Percentiles rank a stretch among this genome's conserved stretches.
Conservation (phyloP, 2,329 filamentous ascomycete species). For the Sporothrix dimorphospora region DNA sequence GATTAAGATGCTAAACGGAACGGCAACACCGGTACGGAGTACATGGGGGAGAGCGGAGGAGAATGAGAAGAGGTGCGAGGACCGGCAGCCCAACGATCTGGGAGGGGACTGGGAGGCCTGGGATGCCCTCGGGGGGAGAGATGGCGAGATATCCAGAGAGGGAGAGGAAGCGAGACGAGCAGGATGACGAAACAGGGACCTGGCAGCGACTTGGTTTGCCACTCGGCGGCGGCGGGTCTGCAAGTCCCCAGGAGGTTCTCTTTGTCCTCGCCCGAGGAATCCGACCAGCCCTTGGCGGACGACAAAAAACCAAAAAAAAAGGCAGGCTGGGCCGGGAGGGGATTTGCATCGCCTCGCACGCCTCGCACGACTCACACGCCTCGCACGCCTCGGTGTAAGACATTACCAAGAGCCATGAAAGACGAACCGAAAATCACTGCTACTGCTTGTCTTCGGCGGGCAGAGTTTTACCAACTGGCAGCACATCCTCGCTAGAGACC, state of each 20-base stretch:
- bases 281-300: neutral
- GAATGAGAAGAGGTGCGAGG: neutral
- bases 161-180: neutral
- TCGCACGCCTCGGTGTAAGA: constrained; percentile 1
- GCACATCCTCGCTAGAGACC: neutral
- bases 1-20: constrained; percentile 16
- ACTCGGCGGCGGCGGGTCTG: neutral
- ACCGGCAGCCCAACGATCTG: neutral
- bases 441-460: neutral
- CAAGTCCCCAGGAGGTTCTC: neutral
- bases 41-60: neutral
- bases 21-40: constrained; percentile 15
- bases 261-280: constrained; percentile 11
- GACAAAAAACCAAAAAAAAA: neutral
- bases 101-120: constrained; percentile 4
- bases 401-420: constrained; percentile 15
- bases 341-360: too few relatives aligned
- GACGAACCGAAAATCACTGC: neutral
- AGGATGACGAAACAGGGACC: constrained; percentile 18
- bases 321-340: neutral
- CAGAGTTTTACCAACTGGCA: constrained; percentile 9
- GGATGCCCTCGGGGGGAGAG: neutral
- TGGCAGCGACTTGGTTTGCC: constrained; percentile 1
- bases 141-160: neutral
- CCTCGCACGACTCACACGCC: too few relatives aligned